Conservation (phyloP, 208 protist genomes). For the Crithidia fasciculata region DNA sequence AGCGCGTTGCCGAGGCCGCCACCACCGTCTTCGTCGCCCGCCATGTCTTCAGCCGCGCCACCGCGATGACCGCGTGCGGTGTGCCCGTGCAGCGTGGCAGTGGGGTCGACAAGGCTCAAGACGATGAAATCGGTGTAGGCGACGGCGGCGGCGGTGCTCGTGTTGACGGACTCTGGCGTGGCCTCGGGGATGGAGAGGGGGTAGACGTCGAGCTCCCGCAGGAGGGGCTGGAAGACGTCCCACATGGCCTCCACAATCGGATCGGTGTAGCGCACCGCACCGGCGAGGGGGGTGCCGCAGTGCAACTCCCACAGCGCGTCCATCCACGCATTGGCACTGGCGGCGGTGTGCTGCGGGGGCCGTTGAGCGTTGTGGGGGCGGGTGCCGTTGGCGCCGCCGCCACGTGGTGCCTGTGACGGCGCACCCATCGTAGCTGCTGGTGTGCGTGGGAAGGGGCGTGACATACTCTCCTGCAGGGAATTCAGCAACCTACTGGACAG, state of each 20-base stretch:
- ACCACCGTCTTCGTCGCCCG: conserved; percentile 21
- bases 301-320: conserved; percentile 69
- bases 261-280: conserved; percentile 58
- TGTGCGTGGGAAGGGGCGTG: too few relatives aligned
- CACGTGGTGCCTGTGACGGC: background rate
- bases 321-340: conserved; percentile 39
- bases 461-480: too few relatives aligned
- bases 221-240: conserved; percentile 64
- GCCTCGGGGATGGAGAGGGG: conserved; percentile 30
- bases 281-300: conserved; percentile 43
- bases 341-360: conserved; percentile 3
- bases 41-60: background rate
- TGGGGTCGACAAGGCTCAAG: conserved; percentile 17
- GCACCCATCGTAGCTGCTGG: too few relatives aligned
- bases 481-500: too few relatives aligned
- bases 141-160: conserved; percentile 18
- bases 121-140: conserved; percentile 23
- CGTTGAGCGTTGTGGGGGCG: background rate
- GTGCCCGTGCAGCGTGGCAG: background rate
- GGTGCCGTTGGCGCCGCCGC: background rate
- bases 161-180: conserved; percentile 17
- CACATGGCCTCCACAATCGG: conserved; percentile 73
- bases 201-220: conserved; percentile 41
- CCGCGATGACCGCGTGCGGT: background rate
- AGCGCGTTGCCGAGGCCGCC: conserved; percentile 30